These are phyloP conservation scores for Ascoidea asiatica DNA, from an alignment of 805 yeast species.

Conservation along the genomic window DNA sequence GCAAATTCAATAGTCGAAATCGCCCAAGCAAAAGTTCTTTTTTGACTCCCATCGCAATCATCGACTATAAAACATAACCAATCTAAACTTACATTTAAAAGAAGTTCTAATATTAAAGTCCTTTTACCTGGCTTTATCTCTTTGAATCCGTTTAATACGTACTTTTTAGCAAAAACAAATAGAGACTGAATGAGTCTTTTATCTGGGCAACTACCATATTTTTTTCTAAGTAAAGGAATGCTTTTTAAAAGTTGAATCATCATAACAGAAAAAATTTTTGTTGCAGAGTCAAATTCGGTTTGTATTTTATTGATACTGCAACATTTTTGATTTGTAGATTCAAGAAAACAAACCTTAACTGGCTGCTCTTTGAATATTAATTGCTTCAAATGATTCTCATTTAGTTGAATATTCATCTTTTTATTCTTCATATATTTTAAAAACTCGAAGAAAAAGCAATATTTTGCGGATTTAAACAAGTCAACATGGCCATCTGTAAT, in stretches of 20 bases:
- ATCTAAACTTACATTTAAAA: conserved; percentile 66
- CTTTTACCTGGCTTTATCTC: conserved; percentile 4
- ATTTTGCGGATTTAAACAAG: neutral
- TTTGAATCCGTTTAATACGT: neutral
- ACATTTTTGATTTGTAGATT: too few species aligned
- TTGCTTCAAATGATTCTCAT: too few species aligned
- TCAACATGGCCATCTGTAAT: neutral
- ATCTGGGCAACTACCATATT: neutral
- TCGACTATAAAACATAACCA: conserved; percentile 93
- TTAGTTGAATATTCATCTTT: too few species aligned
- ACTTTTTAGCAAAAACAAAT: neutral
- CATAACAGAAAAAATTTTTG: neutral
- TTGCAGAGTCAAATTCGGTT: neutral
- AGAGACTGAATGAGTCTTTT: neutral
- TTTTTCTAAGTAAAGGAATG: neutral
- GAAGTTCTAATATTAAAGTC: conserved; percentile 10
- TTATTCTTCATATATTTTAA: too few species aligned
- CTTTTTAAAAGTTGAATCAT: neutral
- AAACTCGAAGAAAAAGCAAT: too few species aligned
- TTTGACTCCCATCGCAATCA: conserved; percentile 87
- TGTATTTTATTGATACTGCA: neutral
- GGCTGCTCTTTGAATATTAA: too few species aligned
- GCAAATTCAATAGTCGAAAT: conserved; percentile 93
- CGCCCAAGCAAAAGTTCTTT: conserved; percentile 90
- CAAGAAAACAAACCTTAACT: too few species aligned